Base-by-base conservation (phyloP, 2,329 filamentous ascomycete species). In the Exophiala sp. region DNA sequence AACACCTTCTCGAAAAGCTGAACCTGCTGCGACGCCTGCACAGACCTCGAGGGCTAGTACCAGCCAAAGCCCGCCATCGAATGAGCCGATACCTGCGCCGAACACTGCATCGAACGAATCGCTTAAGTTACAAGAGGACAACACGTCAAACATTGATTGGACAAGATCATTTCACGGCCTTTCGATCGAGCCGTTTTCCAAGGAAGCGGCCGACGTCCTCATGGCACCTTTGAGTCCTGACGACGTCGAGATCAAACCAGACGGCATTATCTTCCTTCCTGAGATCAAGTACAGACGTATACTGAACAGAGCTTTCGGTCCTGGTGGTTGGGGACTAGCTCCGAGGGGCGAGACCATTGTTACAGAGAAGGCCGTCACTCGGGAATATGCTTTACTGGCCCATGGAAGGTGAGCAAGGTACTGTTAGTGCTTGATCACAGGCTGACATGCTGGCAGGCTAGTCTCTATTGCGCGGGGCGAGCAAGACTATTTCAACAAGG, bases 211-310 rank as follows among this genome's bases (percentile, higher is more conserved):
- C 8, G 78, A 83, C 12, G 79, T 89, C 16, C 78, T 96, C 43
- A 80, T 88, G 58, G 77, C 81, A 52, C 84, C 85, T 1, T 69
- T 95, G 10, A 75, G 83, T 50, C 74, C 81, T 0, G 80, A 85
- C 44, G 92, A 97, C 72, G 85, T 99, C 51, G 94, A 99, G 76
- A 87, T 99, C 68, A 99, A 99, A 77, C 92, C 94, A 32, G 94
- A 99, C 74, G 94, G 94, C 33, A 92, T 99, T 63, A 78, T 97
- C 55, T 99, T 97, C 70, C 78, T 99, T 54, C 94, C 94, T 10
- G 94, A 99, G 78, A 97, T 99, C 78, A 96, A 97, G 75, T 99
- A 99, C 75, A 79, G 94, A 41, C 79, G 92, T 59, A 92, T 95
- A 60, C 73, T 99, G 65, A 96, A 97, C 71, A 77, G 79, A 65